Evolutionary conservation across 148 eudicot genomes (phyloP).

Genomic region (Euryodendron excelsum): DNA sequence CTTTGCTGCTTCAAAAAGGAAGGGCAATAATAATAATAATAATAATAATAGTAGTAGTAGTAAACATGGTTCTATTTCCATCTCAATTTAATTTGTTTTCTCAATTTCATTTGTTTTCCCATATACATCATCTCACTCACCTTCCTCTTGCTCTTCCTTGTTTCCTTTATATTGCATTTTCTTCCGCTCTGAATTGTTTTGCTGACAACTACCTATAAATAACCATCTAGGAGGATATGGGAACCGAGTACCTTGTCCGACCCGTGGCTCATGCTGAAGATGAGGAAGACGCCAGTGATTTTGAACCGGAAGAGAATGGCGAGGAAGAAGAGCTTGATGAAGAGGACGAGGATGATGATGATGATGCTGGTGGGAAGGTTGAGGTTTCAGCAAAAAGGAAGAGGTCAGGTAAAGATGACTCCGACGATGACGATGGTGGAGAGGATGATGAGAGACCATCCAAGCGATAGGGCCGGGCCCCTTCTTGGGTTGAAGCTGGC

Average conservation of each 20-base stretch:
- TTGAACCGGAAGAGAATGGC: conserved; percentile 76
- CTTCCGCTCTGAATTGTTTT: not conserved
- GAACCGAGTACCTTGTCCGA: conserved; percentile 69
- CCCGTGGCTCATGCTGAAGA: conserved; percentile 75
- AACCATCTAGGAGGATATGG: conserved; percentile 51
- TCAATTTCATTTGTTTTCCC: not conserved
- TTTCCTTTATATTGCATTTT: not conserved
- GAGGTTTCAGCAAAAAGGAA: conserved; percentile 75
- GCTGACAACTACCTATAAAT: not conserved
- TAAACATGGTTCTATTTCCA: too few species aligned
- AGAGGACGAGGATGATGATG: conserved; percentile 48
- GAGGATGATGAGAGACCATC: conserved; percentile 83
- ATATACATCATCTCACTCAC: not conserved
- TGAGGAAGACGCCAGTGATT: conserved; percentile 77
- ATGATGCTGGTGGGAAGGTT: conserved; percentile 42
- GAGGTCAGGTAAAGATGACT: conserved; percentile 60
- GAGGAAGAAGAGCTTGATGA: conserved; percentile 54
- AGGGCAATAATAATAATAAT: too few species aligned
- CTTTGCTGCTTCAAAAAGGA: too few species aligned
- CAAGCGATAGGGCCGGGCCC: conserved; percentile 49
- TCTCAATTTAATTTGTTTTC: not conserved
- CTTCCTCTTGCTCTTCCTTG: too few species aligned
- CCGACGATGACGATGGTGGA: conserved; percentile 47
- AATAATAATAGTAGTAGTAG: too few species aligned
- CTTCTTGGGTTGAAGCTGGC: conserved; percentile 10